A percentile compares a stretch with the other conserved stretches of the same genome.
phyloP scores from a whole-genome alignment of 306 rosid genomes.

The Mimosa pudica region DNA sequence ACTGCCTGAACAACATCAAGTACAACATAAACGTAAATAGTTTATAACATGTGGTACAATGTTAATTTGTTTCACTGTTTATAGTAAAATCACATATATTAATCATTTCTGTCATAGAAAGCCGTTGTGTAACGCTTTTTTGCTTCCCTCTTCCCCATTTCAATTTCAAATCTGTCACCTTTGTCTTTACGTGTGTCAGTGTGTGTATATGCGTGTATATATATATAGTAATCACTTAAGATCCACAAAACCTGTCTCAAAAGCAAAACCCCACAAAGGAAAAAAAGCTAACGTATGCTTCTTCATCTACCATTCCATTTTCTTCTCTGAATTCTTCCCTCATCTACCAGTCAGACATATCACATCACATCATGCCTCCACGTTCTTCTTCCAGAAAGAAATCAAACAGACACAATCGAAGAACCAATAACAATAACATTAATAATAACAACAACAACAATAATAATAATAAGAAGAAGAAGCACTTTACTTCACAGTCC shows the following conservation, averaged over 20 bases:
- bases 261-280: background rate
- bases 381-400: constrained; percentile 36
- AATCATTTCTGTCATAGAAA: no score
- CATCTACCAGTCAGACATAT: constrained; percentile 18
- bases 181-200: no score
- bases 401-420: constrained; percentile 32
- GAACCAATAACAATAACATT: background rate
- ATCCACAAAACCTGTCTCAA: background rate
- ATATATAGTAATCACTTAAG: background rate
- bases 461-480: no score
- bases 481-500: constrained; percentile 21
- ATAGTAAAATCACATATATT: no score
- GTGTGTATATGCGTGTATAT: background rate
- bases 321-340: background rate
- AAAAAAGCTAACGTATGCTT: background rate
- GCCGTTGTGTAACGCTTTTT: constrained; percentile 3
- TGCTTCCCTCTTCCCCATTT: constrained; percentile 68
- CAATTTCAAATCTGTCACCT: constrained; percentile 47
- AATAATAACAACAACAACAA: background rate
- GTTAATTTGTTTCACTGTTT: no score
- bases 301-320: constrained; percentile 43
- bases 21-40: no score
- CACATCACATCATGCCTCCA: constrained; percentile 36
- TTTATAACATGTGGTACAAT: no score
- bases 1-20: no score